Percentiles rank a stretch among this genome's conserved stretches.
phyloP scores from a whole-genome alignment of 2,329 filamentous ascomycete genomes.

The Alternaria arborescens region DNA sequence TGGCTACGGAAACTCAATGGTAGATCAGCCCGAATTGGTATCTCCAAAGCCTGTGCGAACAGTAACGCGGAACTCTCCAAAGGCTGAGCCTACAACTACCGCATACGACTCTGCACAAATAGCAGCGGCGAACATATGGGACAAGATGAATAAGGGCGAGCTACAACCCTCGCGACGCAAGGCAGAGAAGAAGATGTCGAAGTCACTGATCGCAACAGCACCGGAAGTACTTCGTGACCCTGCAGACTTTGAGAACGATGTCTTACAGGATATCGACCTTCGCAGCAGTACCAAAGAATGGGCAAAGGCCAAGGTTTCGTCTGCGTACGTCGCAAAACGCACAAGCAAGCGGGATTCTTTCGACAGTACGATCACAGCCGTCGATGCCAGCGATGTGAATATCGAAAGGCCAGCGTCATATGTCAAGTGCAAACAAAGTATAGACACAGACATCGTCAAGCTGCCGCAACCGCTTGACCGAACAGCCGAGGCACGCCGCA shows the following conservation, averaged over 20 bases:
- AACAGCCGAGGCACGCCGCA: constrained; percentile 1
- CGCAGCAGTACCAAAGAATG: constrained; percentile 1
- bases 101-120: constrained; percentile 1
- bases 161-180: not conserved
- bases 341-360: not conserved
- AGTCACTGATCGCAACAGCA: not conserved
- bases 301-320: not conserved
- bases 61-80: not conserved
- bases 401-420: not conserved
- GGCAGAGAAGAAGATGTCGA: not conserved
- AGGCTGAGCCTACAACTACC: not conserved
- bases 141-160: not conserved
- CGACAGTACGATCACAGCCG: not conserved
- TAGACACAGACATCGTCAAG: not conserved
- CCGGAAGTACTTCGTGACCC: not conserved
- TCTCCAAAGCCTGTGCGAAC: not conserved
- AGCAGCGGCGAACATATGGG: not conserved
- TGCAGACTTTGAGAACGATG: not conserved
- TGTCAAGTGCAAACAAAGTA: not conserved
- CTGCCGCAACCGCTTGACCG: not conserved
- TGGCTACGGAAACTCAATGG: not conserved
- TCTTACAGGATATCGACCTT: not conserved
- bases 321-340: not conserved
- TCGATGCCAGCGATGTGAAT: not conserved
- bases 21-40: not conserved